These are phyloP conservation scores for Fusarium nisikadoi DNA, from an alignment of 2,329 filamentous ascomycete species.

Conservation along the genomic window DNA sequence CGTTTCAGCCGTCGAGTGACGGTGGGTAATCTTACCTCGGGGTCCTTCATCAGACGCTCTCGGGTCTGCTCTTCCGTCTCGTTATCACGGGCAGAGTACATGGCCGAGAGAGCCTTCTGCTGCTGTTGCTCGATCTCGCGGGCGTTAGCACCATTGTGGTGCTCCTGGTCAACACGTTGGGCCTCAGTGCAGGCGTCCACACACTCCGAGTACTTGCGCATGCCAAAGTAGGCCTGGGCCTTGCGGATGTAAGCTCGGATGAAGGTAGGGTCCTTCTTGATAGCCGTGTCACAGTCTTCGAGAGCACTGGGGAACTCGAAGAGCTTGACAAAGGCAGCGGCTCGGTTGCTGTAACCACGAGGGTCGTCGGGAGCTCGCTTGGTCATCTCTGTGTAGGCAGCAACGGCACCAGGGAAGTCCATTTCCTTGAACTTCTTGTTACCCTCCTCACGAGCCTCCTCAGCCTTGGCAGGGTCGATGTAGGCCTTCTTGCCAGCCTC, in stretches of 20 bases:
- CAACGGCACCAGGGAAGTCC: conserved; percentile 95
- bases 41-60: conserved; percentile 88
- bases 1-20: not conserved
- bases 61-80: conserved; percentile 97
- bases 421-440: conserved; percentile 97
- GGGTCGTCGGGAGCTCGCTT: conserved; percentile 94
- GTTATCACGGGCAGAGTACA: conserved; percentile 90
- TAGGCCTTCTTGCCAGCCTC: conserved; percentile 82
- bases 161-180: conserved; percentile 75
- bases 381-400: conserved; percentile 95
- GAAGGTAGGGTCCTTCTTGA: conserved; percentile 90
- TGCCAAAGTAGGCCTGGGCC: conserved; percentile 93
- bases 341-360: conserved; percentile 96
- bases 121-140: conserved; percentile 94
- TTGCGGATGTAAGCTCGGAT: conserved; percentile 97
- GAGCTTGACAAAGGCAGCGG: conserved; percentile 95
- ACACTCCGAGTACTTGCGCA: conserved; percentile 98
- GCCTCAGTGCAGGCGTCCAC: conserved; percentile 90
- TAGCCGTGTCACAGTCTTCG: conserved; percentile 90
- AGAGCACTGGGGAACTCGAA: conserved; percentile 95
- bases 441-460: conserved; percentile 93
- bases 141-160: conserved; percentile 77
- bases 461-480: conserved; percentile 89
- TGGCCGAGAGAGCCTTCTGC: conserved; percentile 89
- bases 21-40: conserved; percentile 73